Evolutionary conservation across 768 basidiomycete genomes (phyloP).

Genomic region (Boletus coccyginus): DNA sequence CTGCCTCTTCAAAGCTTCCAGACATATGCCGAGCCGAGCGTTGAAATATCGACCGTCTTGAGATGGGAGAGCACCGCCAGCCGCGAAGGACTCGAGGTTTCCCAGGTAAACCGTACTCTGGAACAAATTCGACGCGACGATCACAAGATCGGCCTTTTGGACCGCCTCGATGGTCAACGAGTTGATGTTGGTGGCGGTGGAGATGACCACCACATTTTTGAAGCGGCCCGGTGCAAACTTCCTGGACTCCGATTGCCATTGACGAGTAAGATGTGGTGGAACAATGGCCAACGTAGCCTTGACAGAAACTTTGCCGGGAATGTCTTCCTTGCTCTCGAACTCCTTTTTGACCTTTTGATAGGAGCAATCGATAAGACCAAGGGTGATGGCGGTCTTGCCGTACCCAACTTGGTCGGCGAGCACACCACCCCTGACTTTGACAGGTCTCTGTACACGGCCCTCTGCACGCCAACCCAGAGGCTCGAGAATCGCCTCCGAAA

Average conservation of each 20-base stretch:
- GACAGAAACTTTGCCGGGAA: slow-evolving; percentile 65
- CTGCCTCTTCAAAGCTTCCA: slow-evolving; percentile 59
- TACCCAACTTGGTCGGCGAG: slow-evolving; percentile 96
- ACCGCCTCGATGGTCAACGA: slow-evolving; percentile 68
- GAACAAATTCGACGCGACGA: slow-evolving; percentile 86
- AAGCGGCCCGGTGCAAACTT: slow-evolving; percentile 63
- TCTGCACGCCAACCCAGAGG: slow-evolving; percentile 94
- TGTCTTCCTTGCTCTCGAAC: slow-evolving; percentile 46
- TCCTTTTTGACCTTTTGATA: slow-evolving; percentile 54
- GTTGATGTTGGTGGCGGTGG: slow-evolving; percentile 70
- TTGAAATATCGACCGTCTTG: slow-evolving; percentile 89
- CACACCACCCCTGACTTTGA: slow-evolving; percentile 81
- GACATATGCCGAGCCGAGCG: slow-evolving; percentile 65
- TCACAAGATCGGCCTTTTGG: slow-evolving; percentile 78
- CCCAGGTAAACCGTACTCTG: slow-evolving; percentile 71
- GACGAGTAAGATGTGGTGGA: slow-evolving; percentile 84
- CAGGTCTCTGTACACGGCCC: slow-evolving; percentile 77
- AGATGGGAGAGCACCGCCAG: slow-evolving; percentile 64
- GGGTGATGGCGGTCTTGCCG: slow-evolving; percentile 93
- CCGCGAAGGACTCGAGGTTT: slow-evolving; percentile 72
- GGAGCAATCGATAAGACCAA: slow-evolving; percentile 82
- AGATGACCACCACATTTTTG: slow-evolving; percentile 58
- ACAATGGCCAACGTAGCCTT: slow-evolving; percentile 84
- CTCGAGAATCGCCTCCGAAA: slow-evolving; percentile 83
- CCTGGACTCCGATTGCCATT: slow-evolving; percentile 83